These are phyloP conservation scores for Endogone sp. DNA, from an alignment of 192 early-diverging fungal species.

Conservation along the genomic window DNA sequence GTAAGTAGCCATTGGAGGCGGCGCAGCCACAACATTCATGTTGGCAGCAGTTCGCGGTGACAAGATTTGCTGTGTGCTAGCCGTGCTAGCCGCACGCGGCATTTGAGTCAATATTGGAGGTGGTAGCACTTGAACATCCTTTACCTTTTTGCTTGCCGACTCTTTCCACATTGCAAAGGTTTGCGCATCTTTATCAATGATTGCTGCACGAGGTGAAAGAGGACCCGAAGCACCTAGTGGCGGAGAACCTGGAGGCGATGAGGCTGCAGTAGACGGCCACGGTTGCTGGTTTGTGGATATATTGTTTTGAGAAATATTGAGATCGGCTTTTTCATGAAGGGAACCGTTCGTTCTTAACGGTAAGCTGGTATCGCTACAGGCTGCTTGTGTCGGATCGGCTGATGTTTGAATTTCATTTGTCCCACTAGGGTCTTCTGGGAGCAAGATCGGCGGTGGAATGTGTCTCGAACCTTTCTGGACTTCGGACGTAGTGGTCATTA, in stretches of 20 bases:
- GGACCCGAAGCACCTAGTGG: not conserved
- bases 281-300: not conserved
- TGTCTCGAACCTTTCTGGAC: not conserved
- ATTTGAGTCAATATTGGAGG: not conserved
- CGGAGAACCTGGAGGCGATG: constrained; percentile 1
- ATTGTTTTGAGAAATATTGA: not conserved
- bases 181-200: constrained; percentile 16
- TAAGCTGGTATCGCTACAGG: not conserved
- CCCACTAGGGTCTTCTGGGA: not conserved
- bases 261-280: not conserved
- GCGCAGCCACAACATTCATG: not conserved
- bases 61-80: constrained; percentile 3
- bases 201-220: constrained; percentile 8
- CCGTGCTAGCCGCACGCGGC: constrained; percentile 3
- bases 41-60: constrained; percentile 4
- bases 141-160: not conserved
- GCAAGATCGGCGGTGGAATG: not conserved
- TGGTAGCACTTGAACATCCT: not conserved
- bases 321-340: not conserved
- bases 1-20: not conserved
- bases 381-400: not conserved
- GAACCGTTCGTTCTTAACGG: too few relatives aligned
- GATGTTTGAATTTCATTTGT: not conserved
- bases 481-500: not conserved
- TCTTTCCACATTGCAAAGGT: constrained; percentile 6